phyloP scores from a whole-genome alignment of 1,139 yeast genomes.

The Cylindricascospora bacillispora region DNA sequence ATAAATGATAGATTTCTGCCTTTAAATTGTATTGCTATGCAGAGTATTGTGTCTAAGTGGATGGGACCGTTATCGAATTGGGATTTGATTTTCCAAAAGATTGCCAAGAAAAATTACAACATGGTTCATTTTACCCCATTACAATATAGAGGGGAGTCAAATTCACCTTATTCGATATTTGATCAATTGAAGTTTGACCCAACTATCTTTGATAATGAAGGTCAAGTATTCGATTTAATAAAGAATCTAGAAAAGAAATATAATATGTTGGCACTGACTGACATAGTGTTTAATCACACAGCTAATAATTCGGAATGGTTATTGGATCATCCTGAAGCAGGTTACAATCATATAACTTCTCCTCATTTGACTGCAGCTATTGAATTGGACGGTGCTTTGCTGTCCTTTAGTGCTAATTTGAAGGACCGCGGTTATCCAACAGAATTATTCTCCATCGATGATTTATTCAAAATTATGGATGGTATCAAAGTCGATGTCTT shows the following conservation, averaged over 20 bases:
- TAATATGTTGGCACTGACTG: conserved; percentile 67
- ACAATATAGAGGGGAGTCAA: conserved; percentile 75
- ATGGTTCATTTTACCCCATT: conserved; percentile 95
- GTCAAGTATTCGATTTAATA: conserved; percentile 38
- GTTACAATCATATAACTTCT: conserved; percentile 75
- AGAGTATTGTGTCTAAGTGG: conserved; percentile 86
- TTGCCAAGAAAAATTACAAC: conserved; percentile 71
- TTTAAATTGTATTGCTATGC: conserved; percentile 70
- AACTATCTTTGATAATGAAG: conserved; percentile 37
- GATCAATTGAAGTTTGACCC: conserved; percentile 79
- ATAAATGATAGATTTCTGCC: conserved; percentile 48
- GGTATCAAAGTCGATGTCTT: conserved; percentile 60
- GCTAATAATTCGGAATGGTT: conserved; percentile 86
- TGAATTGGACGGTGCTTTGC: conserved; percentile 59
- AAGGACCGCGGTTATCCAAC: conserved; percentile 48
- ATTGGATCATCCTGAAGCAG: conserved; percentile 75
- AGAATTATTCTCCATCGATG: conserved; percentile 35
- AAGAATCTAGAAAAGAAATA: conserved; percentile 40
- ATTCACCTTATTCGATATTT: conserved; percentile 84
- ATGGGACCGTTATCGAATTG: conserved; percentile 54
- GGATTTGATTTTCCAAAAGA: conserved; percentile 49
- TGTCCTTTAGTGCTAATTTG: conserved; percentile 50
- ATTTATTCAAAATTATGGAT: conserved; percentile 46
- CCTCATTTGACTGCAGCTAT: conserved; percentile 81
- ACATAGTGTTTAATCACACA: conserved; percentile 90